Evolutionary conservation across 2,329 filamentous ascomycete genomes (phyloP).

Genomic region (Fusarium sp.): DNA sequence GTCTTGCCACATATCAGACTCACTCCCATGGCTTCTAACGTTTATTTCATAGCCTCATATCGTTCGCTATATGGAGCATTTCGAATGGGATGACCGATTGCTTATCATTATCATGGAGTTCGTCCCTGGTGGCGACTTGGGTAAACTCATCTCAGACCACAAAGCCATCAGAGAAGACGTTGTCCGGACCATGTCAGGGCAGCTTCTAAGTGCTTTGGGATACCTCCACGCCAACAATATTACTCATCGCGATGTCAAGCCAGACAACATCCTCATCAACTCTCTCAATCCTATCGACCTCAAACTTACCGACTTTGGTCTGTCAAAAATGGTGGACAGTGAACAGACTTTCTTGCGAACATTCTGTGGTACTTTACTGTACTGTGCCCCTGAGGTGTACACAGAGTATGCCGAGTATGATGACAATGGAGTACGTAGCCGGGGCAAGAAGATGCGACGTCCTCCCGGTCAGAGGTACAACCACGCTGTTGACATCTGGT

Average conservation of each 20-base stretch:
- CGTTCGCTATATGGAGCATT: constrained; percentile 89
- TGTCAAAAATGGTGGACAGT: constrained; percentile 93
- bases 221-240: constrained; percentile 91
- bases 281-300: constrained; percentile 78
- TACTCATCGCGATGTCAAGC: constrained; percentile 98
- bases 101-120: constrained; percentile 99
- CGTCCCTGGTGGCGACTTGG: constrained; percentile 84
- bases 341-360: constrained; percentile 94
- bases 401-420: constrained; percentile 77
- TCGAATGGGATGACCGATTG: constrained; percentile 82
- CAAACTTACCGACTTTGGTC: constrained; percentile 94
- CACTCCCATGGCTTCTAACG: constrained; percentile 25
- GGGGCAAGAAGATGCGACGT: constrained; percentile 72
- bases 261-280: constrained; percentile 93
- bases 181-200: constrained; percentile 77
- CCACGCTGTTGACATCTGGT: constrained; percentile 96
- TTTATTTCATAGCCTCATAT: constrained; percentile 74
- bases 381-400: constrained; percentile 97
- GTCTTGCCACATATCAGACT: constrained; percentile 45
- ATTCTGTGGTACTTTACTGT: constrained; percentile 94
- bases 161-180: constrained; percentile 73
- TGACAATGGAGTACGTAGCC: constrained; percentile 72
- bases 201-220: constrained; percentile 82
- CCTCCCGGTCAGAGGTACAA: constrained; percentile 76
- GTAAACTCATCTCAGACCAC: constrained; percentile 72